Evolutionary conservation across 768 basidiomycete species (phyloP).

Genomic region (Austroboletus eburneus): DNA sequence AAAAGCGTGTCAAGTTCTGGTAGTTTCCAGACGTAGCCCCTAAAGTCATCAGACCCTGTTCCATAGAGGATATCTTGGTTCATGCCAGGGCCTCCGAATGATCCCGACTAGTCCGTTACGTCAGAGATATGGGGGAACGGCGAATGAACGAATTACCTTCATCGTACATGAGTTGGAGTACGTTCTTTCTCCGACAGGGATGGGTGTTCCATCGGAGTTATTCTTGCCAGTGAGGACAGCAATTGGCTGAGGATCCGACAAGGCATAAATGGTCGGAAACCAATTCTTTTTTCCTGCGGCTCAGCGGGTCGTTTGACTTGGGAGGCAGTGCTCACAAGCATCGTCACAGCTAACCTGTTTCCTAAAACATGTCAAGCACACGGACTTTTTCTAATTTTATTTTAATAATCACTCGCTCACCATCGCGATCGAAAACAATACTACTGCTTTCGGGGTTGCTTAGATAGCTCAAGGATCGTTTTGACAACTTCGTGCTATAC

Average conservation of each 20-base stretch:
- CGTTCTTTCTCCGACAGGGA: slow-evolving; percentile 43
- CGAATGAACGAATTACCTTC: slow-evolving; percentile 45
- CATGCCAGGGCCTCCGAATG: slow-evolving; percentile 61
- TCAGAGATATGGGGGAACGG: background rate
- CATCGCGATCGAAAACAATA: slow-evolving; percentile 63
- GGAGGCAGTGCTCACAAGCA: slow-evolving; percentile 47
- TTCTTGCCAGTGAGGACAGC: slow-evolving; percentile 62
- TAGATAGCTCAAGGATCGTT: slow-evolving; percentile 35
- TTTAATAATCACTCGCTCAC: slow-evolving; percentile 31
- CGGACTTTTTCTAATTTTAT: no score
- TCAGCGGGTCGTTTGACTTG: background rate
- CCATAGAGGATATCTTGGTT: slow-evolving; percentile 57
- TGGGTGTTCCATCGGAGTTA: slow-evolving; percentile 50
- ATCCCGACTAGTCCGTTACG: slow-evolving; percentile 60
- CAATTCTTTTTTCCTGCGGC: slow-evolving; percentile 46
- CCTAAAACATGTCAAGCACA: slow-evolving; percentile 37
- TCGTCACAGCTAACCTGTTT: slow-evolving; percentile 57
- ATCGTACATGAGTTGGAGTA: slow-evolving; percentile 76
- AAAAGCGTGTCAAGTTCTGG: slow-evolving; percentile 46
- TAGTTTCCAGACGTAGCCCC: slow-evolving; percentile 74
- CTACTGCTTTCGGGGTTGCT: slow-evolving; percentile 67
- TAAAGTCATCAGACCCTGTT: slow-evolving; percentile 82
- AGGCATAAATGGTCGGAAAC: slow-evolving; percentile 63
- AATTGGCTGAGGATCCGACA: slow-evolving; percentile 65
- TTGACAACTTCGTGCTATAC: slow-evolving; percentile 47